Evolutionary conservation across 257 asterid species (phyloP).

Genomic region (Scutellaria minor): DNA sequence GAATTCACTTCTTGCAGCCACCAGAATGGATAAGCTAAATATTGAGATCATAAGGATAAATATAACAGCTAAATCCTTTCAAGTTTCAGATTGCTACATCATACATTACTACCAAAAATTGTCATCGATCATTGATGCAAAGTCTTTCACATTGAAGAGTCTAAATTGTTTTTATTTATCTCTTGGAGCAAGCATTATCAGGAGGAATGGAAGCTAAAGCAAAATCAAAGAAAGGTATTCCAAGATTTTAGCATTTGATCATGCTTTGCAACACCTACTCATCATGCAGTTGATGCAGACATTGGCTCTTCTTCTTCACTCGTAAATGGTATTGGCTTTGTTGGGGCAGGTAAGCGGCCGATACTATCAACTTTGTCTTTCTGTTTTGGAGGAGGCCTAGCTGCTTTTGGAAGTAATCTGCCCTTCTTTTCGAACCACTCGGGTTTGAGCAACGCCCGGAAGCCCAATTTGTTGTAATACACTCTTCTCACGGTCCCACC

Average conservation of each 20-base stretch:
- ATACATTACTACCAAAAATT: no score
- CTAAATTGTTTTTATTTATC: no score
- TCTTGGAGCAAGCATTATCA: no score
- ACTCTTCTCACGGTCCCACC: conserved; percentile 95
- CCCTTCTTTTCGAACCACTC: conserved; percentile 99
- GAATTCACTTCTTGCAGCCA: no score
- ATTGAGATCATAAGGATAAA: no score
- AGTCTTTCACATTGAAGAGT: no score
- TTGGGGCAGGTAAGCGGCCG: conserved; percentile 93
- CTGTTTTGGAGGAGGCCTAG: conserved; percentile 93
- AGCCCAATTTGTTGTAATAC: conserved; percentile 82
- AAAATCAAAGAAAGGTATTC: background rate
- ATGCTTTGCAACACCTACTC: conserved; percentile 4
- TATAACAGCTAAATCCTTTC: no score
- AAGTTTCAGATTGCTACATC: no score
- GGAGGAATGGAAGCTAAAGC: background rate
- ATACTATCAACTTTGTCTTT: conserved; percentile 83
- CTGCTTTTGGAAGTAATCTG: conserved; percentile 83
- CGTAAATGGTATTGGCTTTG: conserved; percentile 77
- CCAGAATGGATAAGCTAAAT: no score
- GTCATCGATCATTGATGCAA: no score
- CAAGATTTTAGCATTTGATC: conserved; percentile 12
- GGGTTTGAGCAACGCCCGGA: conserved; percentile 83
- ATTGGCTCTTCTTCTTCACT: conserved; percentile 56
- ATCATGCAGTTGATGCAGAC: conserved; percentile 45